Evolutionary conservation across 768 basidiomycete genomes (phyloP), one percentile per base, ranked within the genome.

Genomic region (Lactifluus subvellereus): DNA sequence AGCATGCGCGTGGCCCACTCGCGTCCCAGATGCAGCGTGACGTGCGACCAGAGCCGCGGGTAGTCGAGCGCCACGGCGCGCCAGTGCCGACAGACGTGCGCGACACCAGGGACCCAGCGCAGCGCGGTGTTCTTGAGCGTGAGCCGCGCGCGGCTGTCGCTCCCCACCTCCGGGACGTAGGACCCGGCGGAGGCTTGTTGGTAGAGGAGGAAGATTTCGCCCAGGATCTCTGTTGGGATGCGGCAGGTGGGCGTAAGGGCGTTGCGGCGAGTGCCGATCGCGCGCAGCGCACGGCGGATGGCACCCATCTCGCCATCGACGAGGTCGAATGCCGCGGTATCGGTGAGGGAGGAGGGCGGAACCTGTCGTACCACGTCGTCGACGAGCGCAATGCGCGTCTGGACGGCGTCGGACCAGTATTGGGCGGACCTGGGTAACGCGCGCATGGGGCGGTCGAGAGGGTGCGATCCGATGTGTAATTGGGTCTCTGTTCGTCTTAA

Each of bases 71-170:
- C 62, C 27, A 64, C 62, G 16, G 32, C 20, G 20, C 62, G 57
- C 62, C 62, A 64, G 20, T 64, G 62, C 5, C 53, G 57, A 30
- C 62, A 64, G 16, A 63, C 57, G 38, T 63, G 62, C 2, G 62
- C 62, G 37, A 63, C 52, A 6, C 43, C 57, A 9, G 62, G 62
- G 2, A 64, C 58, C 58, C 62, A 64, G 4, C 62, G 14, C 8
- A 64, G 54, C 16, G 40, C 22, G 1, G 58, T 60, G 16, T 52
- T 37, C 9, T 43, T 53, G 48, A 64, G 57, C 38, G 37, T 27
- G 11, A 14, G 47, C 1, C 47, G 53, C 22, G 13, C n/a, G 11
- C 30, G 2, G 4, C 16, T 22, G 18, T 51, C 58, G 43, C 18
- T 43, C 11, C 35, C 16, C 6, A n/a, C 57, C 0, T 51, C 54